phyloP scores from a whole-genome alignment of 73 alveolate genomes.

The Tetrahymena borealis region DNA sequence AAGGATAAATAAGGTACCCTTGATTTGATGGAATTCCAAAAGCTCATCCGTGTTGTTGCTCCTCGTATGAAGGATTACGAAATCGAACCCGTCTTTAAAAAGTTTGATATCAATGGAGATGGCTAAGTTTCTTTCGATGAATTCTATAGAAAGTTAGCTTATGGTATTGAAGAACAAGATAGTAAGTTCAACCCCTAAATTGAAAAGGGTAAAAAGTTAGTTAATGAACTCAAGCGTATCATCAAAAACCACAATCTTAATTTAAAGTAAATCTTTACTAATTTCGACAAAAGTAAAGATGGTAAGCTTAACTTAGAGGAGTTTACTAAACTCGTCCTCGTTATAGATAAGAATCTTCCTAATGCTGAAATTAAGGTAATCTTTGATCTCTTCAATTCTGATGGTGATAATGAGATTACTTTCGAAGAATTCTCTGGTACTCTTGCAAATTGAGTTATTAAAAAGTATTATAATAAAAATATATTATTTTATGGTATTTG shows the following conservation, averaged over 20 bases:
- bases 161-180: not conserved
- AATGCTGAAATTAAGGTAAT: not conserved
- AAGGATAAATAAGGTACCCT: conserved; percentile 32
- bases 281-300: conserved; percentile 26
- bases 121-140: not conserved
- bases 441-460: not conserved
- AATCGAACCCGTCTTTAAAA: not conserved
- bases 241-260: conserved; percentile 28
- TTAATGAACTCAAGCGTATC: conserved; percentile 27
- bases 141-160: not conserved
- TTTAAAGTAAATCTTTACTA: conserved; percentile 11
- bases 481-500: not conserved
- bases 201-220: not conserved
- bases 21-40: conserved; percentile 20
- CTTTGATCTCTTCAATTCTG: conserved; percentile 14
- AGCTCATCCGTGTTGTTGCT: conserved; percentile 22
- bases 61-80: conserved; percentile 31
- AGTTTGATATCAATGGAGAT: not conserved
- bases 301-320: conserved; percentile 32
- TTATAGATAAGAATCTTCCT: conserved; percentile 16
- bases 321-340: conserved; percentile 11
- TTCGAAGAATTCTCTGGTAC: not conserved
- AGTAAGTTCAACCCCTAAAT: not conserved
- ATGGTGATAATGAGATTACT: conserved; percentile 10
- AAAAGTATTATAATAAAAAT: not conserved